Evolutionary conservation across 495 filamentous ascomycete genomes (phyloP).

Genomic region (Xylaria palmicola): DNA sequence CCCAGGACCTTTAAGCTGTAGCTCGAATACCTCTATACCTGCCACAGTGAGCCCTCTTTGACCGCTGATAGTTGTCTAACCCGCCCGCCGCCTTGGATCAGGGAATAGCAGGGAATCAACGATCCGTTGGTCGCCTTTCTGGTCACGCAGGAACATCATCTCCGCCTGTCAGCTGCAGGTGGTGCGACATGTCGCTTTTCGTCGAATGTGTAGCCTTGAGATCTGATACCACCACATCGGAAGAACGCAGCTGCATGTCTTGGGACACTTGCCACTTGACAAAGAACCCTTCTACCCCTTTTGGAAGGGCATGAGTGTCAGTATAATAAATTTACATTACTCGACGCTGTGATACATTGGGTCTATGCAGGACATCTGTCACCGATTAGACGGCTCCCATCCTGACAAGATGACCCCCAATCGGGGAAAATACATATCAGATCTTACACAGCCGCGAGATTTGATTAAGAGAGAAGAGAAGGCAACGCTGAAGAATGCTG

Average conservation of each 20-base stretch:
- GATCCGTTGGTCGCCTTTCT: background rate
- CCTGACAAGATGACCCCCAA: background rate
- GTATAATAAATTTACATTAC: background rate
- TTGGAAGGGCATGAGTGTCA: background rate
- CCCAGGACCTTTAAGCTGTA: background rate
- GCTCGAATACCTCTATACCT: background rate
- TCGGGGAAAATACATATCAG: conserved; percentile 17
- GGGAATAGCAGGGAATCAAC: background rate
- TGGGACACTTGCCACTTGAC: conserved; percentile 10
- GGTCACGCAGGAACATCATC: background rate
- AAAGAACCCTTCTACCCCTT: conserved; percentile 17
- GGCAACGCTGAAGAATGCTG: conserved; percentile 6
- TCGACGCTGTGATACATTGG: background rate
- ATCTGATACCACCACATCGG: conserved; percentile 17
- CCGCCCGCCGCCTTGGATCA: background rate
- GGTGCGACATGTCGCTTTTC: conserved; percentile 13
- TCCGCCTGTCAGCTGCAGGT: conserved; percentile 16
- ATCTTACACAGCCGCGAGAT: conserved; percentile 12
- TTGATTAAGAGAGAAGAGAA: background rate
- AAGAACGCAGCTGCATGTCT: conserved; percentile 20
- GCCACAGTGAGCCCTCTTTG: background rate
- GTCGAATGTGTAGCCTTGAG: conserved; percentile 13
- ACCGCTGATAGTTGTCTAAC: background rate
- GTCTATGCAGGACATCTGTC: background rate
- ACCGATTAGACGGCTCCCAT: background rate